Percentiles rank a stretch among this genome's conserved stretches.
These are phyloP conservation scores for Boletus rubroflammeus DNA, from an alignment of 768 basidiomycete species.

Conservation along the genomic window DNA sequence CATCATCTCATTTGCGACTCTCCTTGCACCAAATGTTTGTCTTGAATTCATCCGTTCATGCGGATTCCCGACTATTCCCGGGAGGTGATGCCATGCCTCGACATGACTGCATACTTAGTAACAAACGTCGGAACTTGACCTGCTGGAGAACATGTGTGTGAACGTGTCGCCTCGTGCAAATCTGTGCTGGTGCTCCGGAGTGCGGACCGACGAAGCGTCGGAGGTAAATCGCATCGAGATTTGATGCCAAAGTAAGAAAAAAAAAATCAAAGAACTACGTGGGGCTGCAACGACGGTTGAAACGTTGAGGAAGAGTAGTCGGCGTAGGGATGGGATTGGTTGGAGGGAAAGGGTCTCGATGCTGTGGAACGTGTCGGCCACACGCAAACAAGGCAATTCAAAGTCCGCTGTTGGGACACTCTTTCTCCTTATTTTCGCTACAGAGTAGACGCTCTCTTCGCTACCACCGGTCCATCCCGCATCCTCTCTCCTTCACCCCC, in stretches of 20 bases:
- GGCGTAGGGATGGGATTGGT: not conserved
- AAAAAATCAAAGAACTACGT: not conserved
- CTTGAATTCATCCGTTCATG: not conserved
- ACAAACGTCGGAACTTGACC: too few relatives aligned
- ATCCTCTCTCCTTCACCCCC: conserved; percentile 22
- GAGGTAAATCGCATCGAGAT: conserved; percentile 3
- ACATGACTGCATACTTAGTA: too few relatives aligned
- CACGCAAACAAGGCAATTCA: conserved; percentile 22
- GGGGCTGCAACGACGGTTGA: not conserved
- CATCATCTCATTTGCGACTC: not conserved
- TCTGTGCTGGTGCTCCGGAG: not conserved
- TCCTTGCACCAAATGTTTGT: not conserved
- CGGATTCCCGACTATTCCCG: not conserved
- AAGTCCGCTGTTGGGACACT: conserved; percentile 30
- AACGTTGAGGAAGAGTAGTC: not conserved
- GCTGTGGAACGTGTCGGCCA: conserved; percentile 30
- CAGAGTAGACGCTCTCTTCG: conserved; percentile 20
- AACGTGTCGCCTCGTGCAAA: conserved; percentile 2
- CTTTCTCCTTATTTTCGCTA: conserved; percentile 29
- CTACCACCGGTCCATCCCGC: conserved; percentile 21
- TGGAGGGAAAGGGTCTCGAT: not conserved
- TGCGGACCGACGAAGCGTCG: not conserved
- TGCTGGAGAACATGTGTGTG: conserved; percentile 11
- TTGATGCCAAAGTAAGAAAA: not conserved
- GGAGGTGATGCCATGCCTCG: not conserved